A percentile compares a stretch with the other conserved stretches of the same genome.
These are phyloP conservation scores for Diplosphaera chodatii DNA, from an alignment of 139 green algal species.

Conservation along the genomic window DNA sequence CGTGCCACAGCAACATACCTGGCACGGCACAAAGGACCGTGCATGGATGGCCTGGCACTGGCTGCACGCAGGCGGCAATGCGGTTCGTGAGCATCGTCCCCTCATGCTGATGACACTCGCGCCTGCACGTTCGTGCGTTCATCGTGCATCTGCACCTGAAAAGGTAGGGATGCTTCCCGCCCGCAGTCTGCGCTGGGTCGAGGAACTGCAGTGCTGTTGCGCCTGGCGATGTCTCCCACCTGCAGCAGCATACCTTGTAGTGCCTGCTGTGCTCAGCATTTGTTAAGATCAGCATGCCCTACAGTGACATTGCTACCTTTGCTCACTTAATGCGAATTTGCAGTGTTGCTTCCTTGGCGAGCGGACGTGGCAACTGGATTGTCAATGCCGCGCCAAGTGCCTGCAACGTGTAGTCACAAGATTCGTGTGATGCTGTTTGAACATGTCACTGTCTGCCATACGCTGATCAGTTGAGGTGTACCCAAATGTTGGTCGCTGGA, in stretches of 20 bases:
- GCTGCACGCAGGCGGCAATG: too few relatives aligned
- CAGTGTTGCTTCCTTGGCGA: constrained; percentile 24
- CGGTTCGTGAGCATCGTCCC: too few relatives aligned
- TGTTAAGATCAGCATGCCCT: too few relatives aligned
- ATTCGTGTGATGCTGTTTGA: not conserved
- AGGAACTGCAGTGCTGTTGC: constrained; percentile 75
- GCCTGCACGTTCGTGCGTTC: too few relatives aligned
- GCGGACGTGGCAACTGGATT: constrained; percentile 10
- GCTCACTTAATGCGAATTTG: constrained; percentile 2
- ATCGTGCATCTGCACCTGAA: too few relatives aligned
- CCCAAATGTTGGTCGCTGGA: too few relatives aligned
- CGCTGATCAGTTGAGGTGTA: not conserved
- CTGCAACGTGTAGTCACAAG: constrained; percentile 15
- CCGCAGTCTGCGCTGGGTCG: constrained; percentile 66
- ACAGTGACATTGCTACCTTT: too few relatives aligned
- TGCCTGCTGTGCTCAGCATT: too few relatives aligned
- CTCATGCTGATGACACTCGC: too few relatives aligned
- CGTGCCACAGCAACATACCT: too few relatives aligned
- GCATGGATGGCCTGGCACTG: constrained; percentile 95
- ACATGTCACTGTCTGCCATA: not conserved
- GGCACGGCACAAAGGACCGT: constrained; percentile 83
- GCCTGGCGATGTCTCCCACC: constrained; percentile 37
- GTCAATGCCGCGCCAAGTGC: constrained; percentile 40
- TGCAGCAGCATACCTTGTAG: not conserved
- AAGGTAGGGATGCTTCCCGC: constrained; percentile 78